phyloP scores from a whole-genome alignment of 2,329 filamentous ascomycete genomes.

The Cladophialophora bantiana region DNA sequence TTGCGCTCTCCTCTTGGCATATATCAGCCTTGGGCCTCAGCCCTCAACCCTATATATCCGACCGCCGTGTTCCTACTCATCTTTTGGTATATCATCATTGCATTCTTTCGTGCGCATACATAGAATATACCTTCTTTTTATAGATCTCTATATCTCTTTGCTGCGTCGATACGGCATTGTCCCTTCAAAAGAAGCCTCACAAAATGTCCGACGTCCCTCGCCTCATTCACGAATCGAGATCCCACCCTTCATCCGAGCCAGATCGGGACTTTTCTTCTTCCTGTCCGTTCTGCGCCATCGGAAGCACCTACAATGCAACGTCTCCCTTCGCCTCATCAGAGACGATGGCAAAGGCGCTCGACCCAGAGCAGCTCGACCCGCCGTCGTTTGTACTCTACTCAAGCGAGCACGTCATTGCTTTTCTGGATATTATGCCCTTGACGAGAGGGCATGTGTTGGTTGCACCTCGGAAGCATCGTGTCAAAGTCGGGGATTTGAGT shows the following conservation, averaged over 20 bases:
- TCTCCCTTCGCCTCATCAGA: slow-evolving; percentile 36
- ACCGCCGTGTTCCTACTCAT: too few species aligned
- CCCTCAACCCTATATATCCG: not conserved
- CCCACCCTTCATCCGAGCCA: not conserved
- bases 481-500: slow-evolving; percentile 76
- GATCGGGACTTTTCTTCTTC: slow-evolving; percentile 17
- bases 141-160: not conserved
- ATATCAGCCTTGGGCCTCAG: not conserved
- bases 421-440: slow-evolving; percentile 92
- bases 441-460: slow-evolving; percentile 83
- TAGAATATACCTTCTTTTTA: not conserved
- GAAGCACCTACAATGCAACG: slow-evolving; percentile 50
- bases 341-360: slow-evolving; percentile 6
- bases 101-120: not conserved
- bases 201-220: slow-evolving; percentile 16
- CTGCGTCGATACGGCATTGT: not conserved
- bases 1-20: not conserved
- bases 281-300: slow-evolving; percentile 20
- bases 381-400: slow-evolving; percentile 70
- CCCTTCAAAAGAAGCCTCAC: not conserved
- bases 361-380: slow-evolving; percentile 34
- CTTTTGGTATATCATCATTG: not conserved
- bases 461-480: slow-evolving; percentile 76
- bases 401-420: slow-evolving; percentile 78
- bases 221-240: slow-evolving; percentile 12